phyloP scores from a whole-genome alignment of 441 rosid genomes.

The Mallotus repandus region DNA sequence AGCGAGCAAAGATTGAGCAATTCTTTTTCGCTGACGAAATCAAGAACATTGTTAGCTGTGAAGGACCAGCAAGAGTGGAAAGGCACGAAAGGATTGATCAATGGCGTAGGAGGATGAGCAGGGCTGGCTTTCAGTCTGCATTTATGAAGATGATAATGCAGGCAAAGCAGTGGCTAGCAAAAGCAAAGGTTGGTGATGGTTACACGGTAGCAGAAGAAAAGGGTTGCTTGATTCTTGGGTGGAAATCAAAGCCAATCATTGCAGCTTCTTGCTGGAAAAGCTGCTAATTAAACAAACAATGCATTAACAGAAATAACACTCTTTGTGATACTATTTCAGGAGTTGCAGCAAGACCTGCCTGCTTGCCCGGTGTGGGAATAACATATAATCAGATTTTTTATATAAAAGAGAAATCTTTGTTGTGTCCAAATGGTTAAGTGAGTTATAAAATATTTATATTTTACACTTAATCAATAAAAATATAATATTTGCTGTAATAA shows the following conservation, averaged over 20 bases:
- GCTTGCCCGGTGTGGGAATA: too few species aligned
- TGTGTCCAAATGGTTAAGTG: not conserved
- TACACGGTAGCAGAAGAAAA: constrained; percentile 47
- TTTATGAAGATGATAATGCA: constrained; percentile 38
- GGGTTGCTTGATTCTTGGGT: constrained; percentile 55
- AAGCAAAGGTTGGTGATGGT: constrained; percentile 38
- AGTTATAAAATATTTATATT: too few species aligned
- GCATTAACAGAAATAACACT: not conserved
- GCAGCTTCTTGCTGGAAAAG: constrained; percentile 64
- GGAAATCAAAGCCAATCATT: constrained; percentile 53
- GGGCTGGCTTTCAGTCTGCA: constrained; percentile 48
- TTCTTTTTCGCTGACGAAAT: constrained; percentile 60
- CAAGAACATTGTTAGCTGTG: constrained; percentile 61
- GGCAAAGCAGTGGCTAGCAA: constrained; percentile 47
- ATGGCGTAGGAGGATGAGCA: constrained; percentile 61
- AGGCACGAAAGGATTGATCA: constrained; percentile 56
- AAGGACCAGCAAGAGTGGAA: constrained; percentile 48
- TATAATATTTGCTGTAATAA: too few species aligned
- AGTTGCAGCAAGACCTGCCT: too few species aligned
- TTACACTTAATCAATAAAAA: too few species aligned
- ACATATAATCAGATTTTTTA: too few species aligned
- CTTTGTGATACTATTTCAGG: too few species aligned
- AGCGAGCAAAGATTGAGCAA: constrained; percentile 59
- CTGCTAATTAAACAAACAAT: not conserved
- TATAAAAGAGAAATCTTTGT: not conserved